A percentile compares a stretch with the other conserved stretches of the same genome.
These are phyloP conservation scores for Pharus latifolius DNA, from an alignment of 176 grass and related monocot genomes.

Conservation along the genomic window DNA sequence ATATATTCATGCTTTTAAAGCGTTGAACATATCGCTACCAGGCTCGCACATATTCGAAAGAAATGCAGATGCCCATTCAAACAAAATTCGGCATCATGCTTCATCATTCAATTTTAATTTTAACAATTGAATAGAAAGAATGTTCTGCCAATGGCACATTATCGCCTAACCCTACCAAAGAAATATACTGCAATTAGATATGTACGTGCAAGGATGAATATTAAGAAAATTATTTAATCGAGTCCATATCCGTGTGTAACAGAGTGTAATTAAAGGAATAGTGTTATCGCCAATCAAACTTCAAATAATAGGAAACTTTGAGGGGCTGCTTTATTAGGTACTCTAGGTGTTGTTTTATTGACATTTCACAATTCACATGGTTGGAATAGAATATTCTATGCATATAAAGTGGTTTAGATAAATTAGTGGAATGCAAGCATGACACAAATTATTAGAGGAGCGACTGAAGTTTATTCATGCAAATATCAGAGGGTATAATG, in stretches of 20 bases:
- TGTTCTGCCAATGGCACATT: background rate
- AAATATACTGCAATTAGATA: background rate
- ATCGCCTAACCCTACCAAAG: background rate
- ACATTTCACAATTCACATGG: constrained; percentile 2
- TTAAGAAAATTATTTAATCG: background rate
- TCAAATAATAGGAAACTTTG: background rate
- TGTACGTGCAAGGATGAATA: background rate
- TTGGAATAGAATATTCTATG: background rate
- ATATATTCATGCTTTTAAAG: no score
- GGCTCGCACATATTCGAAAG: background rate
- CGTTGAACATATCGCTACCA: background rate
- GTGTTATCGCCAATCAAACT: background rate
- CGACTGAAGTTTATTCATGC: background rate
- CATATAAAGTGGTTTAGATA: background rate
- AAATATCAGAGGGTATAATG: background rate
- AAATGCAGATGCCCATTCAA: background rate
- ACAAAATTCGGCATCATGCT: background rate
- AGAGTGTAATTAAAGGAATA: background rate
- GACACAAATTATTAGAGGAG: background rate
- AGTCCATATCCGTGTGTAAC: background rate
- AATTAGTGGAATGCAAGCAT: background rate
- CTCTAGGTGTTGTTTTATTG: background rate
- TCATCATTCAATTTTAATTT: background rate
- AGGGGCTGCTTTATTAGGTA: background rate
- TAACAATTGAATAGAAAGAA: background rate